These are phyloP conservation scores for Macrolepiota albuminosa DNA, from an alignment of 768 basidiomycete species.

Conservation along the genomic window DNA sequence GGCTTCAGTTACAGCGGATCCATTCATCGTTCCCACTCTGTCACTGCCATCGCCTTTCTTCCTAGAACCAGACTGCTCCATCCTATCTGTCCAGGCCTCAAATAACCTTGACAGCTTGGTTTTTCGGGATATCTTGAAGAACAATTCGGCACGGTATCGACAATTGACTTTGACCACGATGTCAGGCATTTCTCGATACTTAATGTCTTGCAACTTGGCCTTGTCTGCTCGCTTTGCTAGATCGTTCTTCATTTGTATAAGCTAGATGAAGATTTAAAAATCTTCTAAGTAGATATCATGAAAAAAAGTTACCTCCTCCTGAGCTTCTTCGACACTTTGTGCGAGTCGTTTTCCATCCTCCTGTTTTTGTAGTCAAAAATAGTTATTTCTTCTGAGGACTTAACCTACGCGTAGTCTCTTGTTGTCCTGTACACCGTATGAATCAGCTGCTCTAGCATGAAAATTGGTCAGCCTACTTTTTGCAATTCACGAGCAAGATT, in stretches of 20 bases:
- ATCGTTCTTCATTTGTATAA: conserved; percentile 77
- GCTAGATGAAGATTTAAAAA: conserved; percentile 32
- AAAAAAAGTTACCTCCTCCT: conserved; percentile 59
- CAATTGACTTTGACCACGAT: conserved; percentile 87
- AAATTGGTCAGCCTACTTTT: conserved; percentile 50
- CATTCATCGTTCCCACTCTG: conserved; percentile 36
- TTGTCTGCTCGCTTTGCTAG: conserved; percentile 77
- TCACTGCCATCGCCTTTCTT: conserved; percentile 36
- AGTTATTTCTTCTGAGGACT: conserved; percentile 4
- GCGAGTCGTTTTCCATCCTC: conserved; percentile 82
- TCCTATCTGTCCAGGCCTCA: conserved; percentile 84
- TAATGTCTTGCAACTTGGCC: conserved; percentile 72
- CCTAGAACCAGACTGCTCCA: conserved; percentile 53
- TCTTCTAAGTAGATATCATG: conserved; percentile 6
- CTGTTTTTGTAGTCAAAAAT: conserved; percentile 34
- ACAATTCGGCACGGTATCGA: conserved; percentile 84
- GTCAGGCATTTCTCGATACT: conserved; percentile 84
- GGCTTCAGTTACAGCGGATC: conserved; percentile 46
- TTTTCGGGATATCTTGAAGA: conserved; percentile 91
- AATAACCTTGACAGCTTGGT: conserved; percentile 81
- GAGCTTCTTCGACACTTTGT: conserved; percentile 79
- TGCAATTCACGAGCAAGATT: conserved; percentile 85
- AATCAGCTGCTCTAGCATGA: not conserved
- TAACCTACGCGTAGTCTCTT: conserved; percentile 74
- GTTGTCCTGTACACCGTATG: conserved; percentile 59